Percentiles rank a stretch among this genome's conserved stretches.
Conservation (phyloP, 2,329 filamentous ascomycete genomes). For the Arthrobotrys sinensis region DNA sequence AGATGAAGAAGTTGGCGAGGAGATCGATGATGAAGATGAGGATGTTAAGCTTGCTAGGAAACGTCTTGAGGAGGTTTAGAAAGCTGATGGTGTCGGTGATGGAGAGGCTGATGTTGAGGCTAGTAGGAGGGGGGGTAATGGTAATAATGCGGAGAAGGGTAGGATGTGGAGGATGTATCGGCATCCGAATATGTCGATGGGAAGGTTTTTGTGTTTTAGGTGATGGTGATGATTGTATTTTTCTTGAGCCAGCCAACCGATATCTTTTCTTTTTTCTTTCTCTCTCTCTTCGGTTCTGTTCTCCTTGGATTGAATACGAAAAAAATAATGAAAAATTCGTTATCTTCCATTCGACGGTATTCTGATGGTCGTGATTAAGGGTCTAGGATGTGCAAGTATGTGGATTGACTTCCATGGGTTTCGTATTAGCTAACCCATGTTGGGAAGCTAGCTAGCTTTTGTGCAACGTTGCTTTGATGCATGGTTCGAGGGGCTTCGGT, state of each 20-base stretch:
- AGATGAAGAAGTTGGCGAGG: conserved; percentile 40
- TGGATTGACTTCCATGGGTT: too few relatives aligned
- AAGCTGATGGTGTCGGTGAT: not conserved
- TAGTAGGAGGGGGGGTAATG: conserved; percentile 5
- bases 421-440: too few relatives aligned
- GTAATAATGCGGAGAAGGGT: conserved; percentile 23
- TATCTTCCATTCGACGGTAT: conserved; percentile 1
- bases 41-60: conserved; percentile 51
- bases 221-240: conserved; percentile 14
- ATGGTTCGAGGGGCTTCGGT: too few relatives aligned
- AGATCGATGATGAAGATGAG: conserved; percentile 50
- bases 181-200: conserved; percentile 18
- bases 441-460: too few relatives aligned
- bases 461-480: too few relatives aligned
- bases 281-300: conserved; percentile 1
- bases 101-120: not conserved
- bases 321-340: conserved; percentile 21
- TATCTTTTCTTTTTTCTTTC: not conserved
- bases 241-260: conserved; percentile 18
- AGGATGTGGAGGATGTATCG: conserved; percentile 15
- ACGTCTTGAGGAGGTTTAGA: conserved; percentile 53
- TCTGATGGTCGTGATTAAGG: not conserved
- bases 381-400: not conserved
- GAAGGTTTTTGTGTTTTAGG: conserved; percentile 24
- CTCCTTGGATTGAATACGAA: conserved; percentile 25